phyloP scores from a whole-genome alignment of 345 rosid species.

The Rhodomyrtus tomentosa region DNA sequence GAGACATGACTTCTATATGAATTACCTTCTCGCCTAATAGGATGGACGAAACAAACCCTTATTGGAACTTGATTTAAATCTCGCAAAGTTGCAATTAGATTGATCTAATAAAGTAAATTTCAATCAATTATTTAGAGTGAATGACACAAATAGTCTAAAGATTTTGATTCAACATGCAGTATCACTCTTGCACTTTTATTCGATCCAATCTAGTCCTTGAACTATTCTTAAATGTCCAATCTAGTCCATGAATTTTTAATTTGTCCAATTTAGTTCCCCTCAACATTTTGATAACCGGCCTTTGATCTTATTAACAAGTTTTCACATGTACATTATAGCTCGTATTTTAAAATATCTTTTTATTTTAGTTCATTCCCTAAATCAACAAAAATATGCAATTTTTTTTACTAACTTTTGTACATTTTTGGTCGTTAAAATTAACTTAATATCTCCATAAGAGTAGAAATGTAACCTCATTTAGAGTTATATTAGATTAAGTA shows the following conservation, averaged over 20 bases:
- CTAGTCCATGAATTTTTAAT: not conserved
- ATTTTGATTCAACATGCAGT: not conserved
- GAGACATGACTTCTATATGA: not conserved
- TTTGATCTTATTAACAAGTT: not conserved
- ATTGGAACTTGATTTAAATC: not conserved
- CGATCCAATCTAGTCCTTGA: accelerated
- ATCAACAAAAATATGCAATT: not conserved
- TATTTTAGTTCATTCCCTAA: not conserved
- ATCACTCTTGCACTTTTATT: not conserved
- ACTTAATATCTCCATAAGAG: not conserved
- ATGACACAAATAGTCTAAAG: not conserved
- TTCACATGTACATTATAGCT: not conserved
- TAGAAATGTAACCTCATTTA: not conserved
- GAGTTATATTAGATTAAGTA: not conserved
- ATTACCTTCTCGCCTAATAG: not conserved
- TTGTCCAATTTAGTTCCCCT: not conserved
- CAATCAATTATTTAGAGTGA: not conserved
- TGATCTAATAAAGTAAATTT: not conserved
- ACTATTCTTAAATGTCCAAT: not conserved
- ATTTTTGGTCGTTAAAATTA: not conserved
- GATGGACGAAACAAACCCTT: not conserved
- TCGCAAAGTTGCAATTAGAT: not conserved
- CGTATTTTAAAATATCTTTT: not conserved
- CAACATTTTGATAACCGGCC: accelerated
- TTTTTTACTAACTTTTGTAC: not conserved